Evolutionary conservation across 139 green algal genomes (phyloP), one percentile per base, ranked within the genome.

Genomic region (Chlamydomonas eustigma): DNA sequence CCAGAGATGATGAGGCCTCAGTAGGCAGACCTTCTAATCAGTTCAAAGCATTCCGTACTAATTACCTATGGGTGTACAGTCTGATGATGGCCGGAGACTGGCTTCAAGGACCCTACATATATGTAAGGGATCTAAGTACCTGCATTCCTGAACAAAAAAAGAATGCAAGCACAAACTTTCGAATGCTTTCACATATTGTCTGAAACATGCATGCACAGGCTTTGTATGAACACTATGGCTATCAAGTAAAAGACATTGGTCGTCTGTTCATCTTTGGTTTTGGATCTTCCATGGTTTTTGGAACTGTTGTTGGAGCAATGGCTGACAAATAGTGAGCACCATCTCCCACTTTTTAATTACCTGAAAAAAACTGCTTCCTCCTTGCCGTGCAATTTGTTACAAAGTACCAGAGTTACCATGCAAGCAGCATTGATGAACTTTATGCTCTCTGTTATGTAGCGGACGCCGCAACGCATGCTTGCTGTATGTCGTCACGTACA

Each of bases 81-180:
- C 78, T 99, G 5, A 97, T 97, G 89, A 98, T 99, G 95, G 92
- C 93, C 36, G 93, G 93, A 3, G 95, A 99, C 81, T 99, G 95
- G 95, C 85, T 99, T 44, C 95, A 99, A 78, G 95, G 95, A 0
- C 95, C 95, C 0, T 98, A 98, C 82, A 94, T 98, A 4, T 99
- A 99, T 78, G 92, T 58, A 18, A 33, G 25, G 18, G 12, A 12
- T 98, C 98, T 75, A 81, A 97, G 81, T 86, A 96, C 82, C 98
- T 98, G 44, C 12, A 12, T 58, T 12, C 44, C 12, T 58, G 44
- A 28, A 18, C 44, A 12, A 58, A 28, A 18, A 28, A 18, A 18
- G 44, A 58, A 12, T 18, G 44, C 12, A 58, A 58, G 44, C 12
- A 28, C 44, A 58, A 28, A 18, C 44, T 58, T 18, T 28, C 18